Percentiles rank a stretch among this genome's conserved stretches.
phyloP scores from a whole-genome alignment of 129 eudicot genomes.

The Artemisia argyi region DNA sequence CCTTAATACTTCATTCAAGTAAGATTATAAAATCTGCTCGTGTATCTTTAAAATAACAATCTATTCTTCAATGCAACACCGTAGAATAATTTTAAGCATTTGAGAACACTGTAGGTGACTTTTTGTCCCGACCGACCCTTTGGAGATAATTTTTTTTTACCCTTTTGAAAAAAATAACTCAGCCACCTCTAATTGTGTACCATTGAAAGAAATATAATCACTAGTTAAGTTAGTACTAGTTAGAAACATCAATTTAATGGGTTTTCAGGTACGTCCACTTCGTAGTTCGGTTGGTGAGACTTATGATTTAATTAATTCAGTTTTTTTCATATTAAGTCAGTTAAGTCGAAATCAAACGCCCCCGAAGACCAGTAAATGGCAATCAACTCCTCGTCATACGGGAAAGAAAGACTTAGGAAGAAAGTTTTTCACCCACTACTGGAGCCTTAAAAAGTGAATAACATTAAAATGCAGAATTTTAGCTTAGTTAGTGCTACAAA shows the following conservation, averaged over 20 bases:
- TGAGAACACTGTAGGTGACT: conserved; percentile 3
- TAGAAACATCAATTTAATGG: conserved; percentile 6
- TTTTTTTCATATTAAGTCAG: conserved; percentile 80
- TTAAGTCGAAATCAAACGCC: conserved; percentile 96
- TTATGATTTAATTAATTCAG: conserved; percentile 90
- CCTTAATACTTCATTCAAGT: neutral
- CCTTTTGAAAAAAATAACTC: neutral
- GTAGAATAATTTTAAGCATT: conserved; percentile 2
- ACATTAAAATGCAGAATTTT: conserved; percentile 32
- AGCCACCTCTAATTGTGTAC: too few relatives aligned
- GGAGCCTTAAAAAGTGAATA: conserved; percentile 17
- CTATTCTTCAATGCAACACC: neutral
- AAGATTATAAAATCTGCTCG: neutral
- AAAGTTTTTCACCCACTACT: conserved; percentile 21
- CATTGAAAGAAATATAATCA: neutral
- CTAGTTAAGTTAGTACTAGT: neutral
- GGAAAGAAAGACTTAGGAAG: conserved; percentile 16
- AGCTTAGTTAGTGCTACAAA: conserved; percentile 35
- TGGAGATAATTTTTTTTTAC: neutral
- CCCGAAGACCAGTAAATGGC: conserved; percentile 69
- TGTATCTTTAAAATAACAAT: neutral
- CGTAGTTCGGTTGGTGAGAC: conserved; percentile 74
- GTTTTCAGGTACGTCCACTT: conserved; percentile 72
- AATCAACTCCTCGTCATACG: conserved; percentile 13
- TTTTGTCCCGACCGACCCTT: neutral